These are phyloP conservation scores for Austroboletus niveus DNA, from an alignment of 1,284 basidiomycete species.

Conservation along the genomic window DNA sequence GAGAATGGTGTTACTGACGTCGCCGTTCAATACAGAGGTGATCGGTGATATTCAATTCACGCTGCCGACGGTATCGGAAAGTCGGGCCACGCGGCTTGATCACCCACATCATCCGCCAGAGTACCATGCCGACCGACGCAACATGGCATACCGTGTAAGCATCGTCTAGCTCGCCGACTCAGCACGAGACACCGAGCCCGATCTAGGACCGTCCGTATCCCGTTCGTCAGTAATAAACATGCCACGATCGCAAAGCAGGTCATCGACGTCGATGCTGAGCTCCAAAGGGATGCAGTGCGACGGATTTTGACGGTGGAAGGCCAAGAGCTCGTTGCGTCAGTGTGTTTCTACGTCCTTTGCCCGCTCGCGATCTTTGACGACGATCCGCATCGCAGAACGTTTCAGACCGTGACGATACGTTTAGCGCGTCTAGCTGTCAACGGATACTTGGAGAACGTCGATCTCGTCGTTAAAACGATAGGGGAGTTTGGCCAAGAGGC, in stretches of 20 bases:
- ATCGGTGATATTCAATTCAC: too few species aligned
- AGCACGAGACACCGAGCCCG: not conserved
- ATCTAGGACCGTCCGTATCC: slow-evolving; percentile 68
- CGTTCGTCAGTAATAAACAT: slow-evolving; percentile 71
- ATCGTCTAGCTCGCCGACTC: not conserved
- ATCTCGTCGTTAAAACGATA: slow-evolving; percentile 81
- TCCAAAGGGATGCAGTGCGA: slow-evolving; percentile 77
- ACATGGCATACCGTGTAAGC: slow-evolving; percentile 34
- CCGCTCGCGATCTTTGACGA: not conserved
- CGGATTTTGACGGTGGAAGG: slow-evolving; percentile 65
- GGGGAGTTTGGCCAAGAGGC: slow-evolving; percentile 63
- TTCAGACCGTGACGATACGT: slow-evolving; percentile 75
- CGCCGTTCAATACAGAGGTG: too few species aligned
- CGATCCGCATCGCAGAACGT: slow-evolving; percentile 45
- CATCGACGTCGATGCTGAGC: slow-evolving; percentile 82
- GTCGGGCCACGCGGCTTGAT: too few species aligned
- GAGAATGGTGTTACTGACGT: too few species aligned
- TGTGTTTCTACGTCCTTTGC: slow-evolving; percentile 5
- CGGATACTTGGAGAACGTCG: slow-evolving; percentile 83
- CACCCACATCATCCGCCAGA: too few species aligned
- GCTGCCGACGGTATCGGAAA: too few species aligned
- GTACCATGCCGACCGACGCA: slow-evolving; percentile 24
- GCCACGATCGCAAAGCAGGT: slow-evolving; percentile 76
- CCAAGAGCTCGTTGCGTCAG: slow-evolving; percentile 69
- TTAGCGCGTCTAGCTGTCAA: slow-evolving; percentile 82